Percentiles rank a stretch among this genome's conserved stretches.
Conservation (phyloP, 768 basidiomycete species). For the Mrakia hoshinonis region DNA sequence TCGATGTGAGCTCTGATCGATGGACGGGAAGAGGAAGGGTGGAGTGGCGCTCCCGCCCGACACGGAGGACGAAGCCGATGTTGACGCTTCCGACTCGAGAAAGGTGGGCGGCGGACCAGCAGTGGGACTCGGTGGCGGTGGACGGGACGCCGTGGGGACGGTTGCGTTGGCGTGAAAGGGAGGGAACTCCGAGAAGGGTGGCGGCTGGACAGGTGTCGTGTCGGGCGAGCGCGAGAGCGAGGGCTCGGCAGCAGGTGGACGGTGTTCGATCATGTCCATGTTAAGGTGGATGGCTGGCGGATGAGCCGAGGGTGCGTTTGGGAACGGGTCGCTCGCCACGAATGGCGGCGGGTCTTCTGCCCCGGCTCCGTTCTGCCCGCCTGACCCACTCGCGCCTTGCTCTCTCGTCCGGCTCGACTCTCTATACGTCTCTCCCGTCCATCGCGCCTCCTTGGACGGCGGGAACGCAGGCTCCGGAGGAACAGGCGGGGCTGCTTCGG, state of each 20-base stretch:
- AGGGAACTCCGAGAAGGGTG: conserved; percentile 27
- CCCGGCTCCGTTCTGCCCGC: not conserved
- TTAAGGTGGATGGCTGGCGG: not conserved
- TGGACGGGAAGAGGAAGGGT: not conserved
- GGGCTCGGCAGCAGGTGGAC: not conserved
- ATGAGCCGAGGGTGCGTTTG: not conserved
- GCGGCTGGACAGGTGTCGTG: conserved; percentile 13
- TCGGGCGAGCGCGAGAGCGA: not conserved
- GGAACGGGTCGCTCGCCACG: conserved; percentile 6
- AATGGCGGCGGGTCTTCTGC: conserved; percentile 21
- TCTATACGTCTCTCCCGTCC: conserved; percentile 14
- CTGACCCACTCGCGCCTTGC: not conserved
- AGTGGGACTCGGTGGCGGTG: not conserved
- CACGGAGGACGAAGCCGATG: not conserved
- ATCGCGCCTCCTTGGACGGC: conserved; percentile 12
- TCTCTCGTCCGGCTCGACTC: conserved; percentile 2
- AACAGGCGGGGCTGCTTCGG: not conserved
- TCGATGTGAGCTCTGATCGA: not conserved
- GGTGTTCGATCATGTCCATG: not conserved
- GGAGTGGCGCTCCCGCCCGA: not conserved
- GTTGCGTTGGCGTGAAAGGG: not conserved
- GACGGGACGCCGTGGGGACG: not conserved
- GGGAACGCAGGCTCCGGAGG: conserved; percentile 3
- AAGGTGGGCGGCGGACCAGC: conserved; percentile 17
- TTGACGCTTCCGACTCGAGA: conserved; percentile 2